These are phyloP conservation scores for Colletotrichum caudatum DNA, from an alignment of 2,329 filamentous ascomycete species.

Conservation along the genomic window DNA sequence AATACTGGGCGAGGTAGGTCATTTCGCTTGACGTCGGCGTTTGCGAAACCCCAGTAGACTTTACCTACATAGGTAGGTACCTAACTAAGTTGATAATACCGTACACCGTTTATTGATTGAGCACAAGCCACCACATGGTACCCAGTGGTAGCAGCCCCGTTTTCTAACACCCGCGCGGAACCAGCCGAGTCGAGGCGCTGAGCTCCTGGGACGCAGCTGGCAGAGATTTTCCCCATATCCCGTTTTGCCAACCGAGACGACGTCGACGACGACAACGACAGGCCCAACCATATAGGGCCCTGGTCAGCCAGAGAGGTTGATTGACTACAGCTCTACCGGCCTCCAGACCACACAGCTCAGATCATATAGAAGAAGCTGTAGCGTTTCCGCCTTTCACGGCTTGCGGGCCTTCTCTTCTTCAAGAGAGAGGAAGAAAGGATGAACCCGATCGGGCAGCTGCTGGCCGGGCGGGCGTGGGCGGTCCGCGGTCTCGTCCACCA, in stretches of 20 bases:
- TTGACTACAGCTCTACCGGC: slow-evolving; percentile 22
- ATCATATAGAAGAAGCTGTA: not conserved
- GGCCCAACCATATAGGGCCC: not conserved
- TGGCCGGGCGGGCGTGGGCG: slow-evolving; percentile 34
- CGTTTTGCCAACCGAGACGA: not conserved
- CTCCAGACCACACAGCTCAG: slow-evolving; percentile 19
- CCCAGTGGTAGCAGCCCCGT: slow-evolving; percentile 5
- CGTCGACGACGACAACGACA: slow-evolving; percentile 9
- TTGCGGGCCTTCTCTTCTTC: slow-evolving; percentile 11
- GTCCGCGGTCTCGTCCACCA: slow-evolving; percentile 19
- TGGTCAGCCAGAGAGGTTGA: slow-evolving; percentile 17
- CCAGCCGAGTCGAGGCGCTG: slow-evolving; percentile 14
- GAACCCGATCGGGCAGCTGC: slow-evolving; percentile 41
- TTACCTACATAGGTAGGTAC: not conserved
- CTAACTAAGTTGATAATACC: not conserved
- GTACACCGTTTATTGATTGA: not conserved
- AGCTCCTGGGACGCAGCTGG: slow-evolving; percentile 19
- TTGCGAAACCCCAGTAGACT: not conserved
- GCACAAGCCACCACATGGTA: slow-evolving; percentile 33
- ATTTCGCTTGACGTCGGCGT: slow-evolving; percentile 33
- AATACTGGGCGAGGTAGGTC: not conserved
- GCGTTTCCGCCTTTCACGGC: not conserved
- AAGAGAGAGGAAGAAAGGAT: slow-evolving; percentile 13
- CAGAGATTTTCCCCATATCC: slow-evolving; percentile 32
- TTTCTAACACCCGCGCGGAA: slow-evolving; percentile 31